Conservation (phyloP, 2,329 filamentous ascomycete species). For the Hymenoscyphus fraxineus region DNA sequence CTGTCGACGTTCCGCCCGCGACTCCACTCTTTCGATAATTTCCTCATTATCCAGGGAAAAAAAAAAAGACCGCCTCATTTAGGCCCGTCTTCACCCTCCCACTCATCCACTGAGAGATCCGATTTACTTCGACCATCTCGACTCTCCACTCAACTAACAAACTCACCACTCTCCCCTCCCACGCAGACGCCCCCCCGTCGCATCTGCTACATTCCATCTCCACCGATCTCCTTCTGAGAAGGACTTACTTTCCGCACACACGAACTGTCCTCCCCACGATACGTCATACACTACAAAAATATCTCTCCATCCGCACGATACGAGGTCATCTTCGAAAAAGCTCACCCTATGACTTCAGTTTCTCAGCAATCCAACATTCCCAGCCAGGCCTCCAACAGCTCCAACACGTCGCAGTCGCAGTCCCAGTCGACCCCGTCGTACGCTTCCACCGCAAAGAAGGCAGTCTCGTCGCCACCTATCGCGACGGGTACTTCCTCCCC, state of each 20-base stretch:
- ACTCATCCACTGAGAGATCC: constrained; percentile 25
- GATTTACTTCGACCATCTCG: constrained; percentile 35
- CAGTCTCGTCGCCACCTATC: constrained; percentile 56
- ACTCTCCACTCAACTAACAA: constrained; percentile 19
- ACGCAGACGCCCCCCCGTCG: constrained; percentile 18
- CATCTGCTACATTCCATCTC: constrained; percentile 23
- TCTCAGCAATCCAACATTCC: constrained; percentile 33
- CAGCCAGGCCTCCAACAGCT: constrained; percentile 51
- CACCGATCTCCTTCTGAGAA: constrained; percentile 30
- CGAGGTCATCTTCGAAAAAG: constrained; percentile 29
- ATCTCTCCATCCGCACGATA: constrained; percentile 19
- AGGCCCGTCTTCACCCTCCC: constrained; percentile 21
- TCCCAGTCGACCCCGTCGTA: constrained; percentile 53
- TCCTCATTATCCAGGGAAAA: constrained; percentile 16
- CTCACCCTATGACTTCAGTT: constrained; percentile 36
- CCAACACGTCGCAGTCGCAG: constrained; percentile 44
- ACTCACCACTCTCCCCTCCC: constrained; percentile 21
- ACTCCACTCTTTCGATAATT: constrained; percentile 4
- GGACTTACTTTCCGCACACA: constrained; percentile 16
- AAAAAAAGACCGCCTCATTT: constrained; percentile 22
- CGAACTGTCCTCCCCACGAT: constrained; percentile 26
- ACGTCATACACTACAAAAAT: constrained; percentile 29
- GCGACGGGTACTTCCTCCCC: constrained; percentile 55
- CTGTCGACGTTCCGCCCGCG: constrained; percentile 17
- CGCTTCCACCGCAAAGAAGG: constrained; percentile 66